Percentiles rank a stretch among this genome's conserved stretches.
Evolutionary conservation across 2,329 filamentous ascomycete genomes (phyloP).

Genomic region (Alternaria longipes): DNA sequence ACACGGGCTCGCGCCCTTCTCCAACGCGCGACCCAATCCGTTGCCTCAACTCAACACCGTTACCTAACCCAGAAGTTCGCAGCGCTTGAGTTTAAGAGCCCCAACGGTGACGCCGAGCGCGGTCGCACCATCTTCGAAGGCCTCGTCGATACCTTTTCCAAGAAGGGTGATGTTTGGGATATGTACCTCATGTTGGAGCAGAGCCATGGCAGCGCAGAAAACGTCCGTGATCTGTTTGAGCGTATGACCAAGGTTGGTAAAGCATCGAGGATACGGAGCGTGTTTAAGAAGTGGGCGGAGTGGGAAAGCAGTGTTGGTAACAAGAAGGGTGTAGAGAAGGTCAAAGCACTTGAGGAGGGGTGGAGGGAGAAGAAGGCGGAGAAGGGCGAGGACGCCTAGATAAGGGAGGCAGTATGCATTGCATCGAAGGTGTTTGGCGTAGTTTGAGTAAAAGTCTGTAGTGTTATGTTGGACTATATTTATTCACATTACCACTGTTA

Average conservation of each 20-base stretch:
- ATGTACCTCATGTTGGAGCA: conserved; percentile 86
- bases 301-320: conserved; percentile 81
- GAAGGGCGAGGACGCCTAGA: conserved; percentile 24
- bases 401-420: not conserved
- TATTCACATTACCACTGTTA: not conserved
- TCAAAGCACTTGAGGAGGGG: conserved; percentile 74
- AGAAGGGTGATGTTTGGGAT: conserved; percentile 92
- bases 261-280: conserved; percentile 80
- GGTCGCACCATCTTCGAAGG: conserved; percentile 95
- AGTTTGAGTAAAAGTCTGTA: not conserved
- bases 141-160: conserved; percentile 82
- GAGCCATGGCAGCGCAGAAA: conserved; percentile 65
- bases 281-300: conserved; percentile 91
- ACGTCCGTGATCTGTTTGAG: conserved; percentile 81
- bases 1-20: conserved; percentile 81
- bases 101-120: conserved; percentile 84
- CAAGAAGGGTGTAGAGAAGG: conserved; percentile 73
- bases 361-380: conserved; percentile 65
- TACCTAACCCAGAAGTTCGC: conserved; percentile 87
- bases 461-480: not conserved
- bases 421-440: conserved; percentile 9
- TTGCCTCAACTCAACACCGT: conserved; percentile 74
- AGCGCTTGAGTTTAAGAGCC: conserved; percentile 86
- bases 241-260: conserved; percentile 76
- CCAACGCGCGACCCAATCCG: conserved; percentile 82